Evolutionary conservation across 768 basidiomycete genomes (phyloP).

Genomic region (Tephrocybe sp.): DNA sequence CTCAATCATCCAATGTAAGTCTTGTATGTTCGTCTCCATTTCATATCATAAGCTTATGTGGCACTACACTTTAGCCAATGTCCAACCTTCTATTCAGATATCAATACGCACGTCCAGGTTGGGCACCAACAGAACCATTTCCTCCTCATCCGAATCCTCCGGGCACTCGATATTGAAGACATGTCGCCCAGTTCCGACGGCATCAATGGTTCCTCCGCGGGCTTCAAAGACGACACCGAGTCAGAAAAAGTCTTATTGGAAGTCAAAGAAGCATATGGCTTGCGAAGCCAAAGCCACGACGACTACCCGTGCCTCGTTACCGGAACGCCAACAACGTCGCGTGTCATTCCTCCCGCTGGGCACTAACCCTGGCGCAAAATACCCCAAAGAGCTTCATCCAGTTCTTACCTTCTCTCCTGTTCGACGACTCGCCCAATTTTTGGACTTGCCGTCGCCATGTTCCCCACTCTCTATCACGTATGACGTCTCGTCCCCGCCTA

Average conservation of each 20-base stretch:
- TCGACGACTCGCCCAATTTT: conserved; percentile 8
- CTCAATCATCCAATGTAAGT: conserved; percentile 4
- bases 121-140: conserved; percentile 8
- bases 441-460: not conserved
- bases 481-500: conserved; percentile 11
- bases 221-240: conserved; percentile 3
- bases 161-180: not conserved
- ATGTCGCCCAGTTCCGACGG: not conserved
- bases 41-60: not conserved
- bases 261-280: conserved; percentile 7
- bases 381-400: conserved; percentile 7
- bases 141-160: conserved; percentile 11
- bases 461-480: conserved; percentile 7
- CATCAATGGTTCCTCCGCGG: conserved; percentile 7
- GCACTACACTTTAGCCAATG: conserved; percentile 1
- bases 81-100: conserved; percentile 7
- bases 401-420: conserved; percentile 4
- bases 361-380: conserved; percentile 8
- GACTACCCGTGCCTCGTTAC: conserved; percentile 6
- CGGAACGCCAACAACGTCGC: conserved; percentile 6
- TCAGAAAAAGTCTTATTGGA: conserved; percentile 7
- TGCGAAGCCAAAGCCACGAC: conserved; percentile 6
- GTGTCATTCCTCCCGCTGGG: conserved; percentile 13
- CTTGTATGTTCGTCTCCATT: not conserved
- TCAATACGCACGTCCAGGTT: conserved; percentile 9